phyloP scores from a whole-genome alignment of 2,329 filamentous ascomycete species.

The Fusarium ramigenum region DNA sequence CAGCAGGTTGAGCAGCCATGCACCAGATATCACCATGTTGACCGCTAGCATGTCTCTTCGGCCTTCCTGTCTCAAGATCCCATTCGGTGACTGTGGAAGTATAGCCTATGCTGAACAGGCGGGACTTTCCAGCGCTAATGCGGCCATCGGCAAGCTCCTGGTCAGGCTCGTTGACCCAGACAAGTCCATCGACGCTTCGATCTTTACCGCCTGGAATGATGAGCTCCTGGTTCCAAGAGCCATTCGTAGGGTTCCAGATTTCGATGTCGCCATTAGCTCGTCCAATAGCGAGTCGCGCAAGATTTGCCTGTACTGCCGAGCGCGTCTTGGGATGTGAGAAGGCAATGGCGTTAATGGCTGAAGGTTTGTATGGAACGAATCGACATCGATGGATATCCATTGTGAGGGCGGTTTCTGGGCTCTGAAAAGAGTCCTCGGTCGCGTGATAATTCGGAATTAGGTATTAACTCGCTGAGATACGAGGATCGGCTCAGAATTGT shows the following conservation, averaged over 20 bases:
- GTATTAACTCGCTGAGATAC: not conserved
- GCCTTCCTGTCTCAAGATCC: conserved; percentile 83
- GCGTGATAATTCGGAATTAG: not conserved
- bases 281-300: conserved; percentile 84
- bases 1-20: conserved; percentile 81
- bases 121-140: conserved; percentile 73
- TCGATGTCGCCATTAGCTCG: conserved; percentile 96
- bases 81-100: conserved; percentile 94
- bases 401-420: conserved; percentile 14
- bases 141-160: conserved; percentile 71
- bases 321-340: conserved; percentile 79
- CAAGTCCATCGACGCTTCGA: conserved; percentile 87
- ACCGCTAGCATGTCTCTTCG: conserved; percentile 84
- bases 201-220: conserved; percentile 85
- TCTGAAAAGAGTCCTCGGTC: conserved; percentile 11
- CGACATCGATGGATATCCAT: conserved; percentile 99
- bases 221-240: conserved; percentile 89
- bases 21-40: conserved; percentile 99
- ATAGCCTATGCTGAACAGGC: conserved; percentile 96
- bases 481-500: not conserved
- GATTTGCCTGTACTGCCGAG: conserved; percentile 59
- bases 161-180: conserved; percentile 89
- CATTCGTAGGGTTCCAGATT: conserved; percentile 90
- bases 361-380: conserved; percentile 91
- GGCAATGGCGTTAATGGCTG: conserved; percentile 91